Conservation (phyloP, 139 green algal genomes). For the Pleodorina starrii region DNA sequence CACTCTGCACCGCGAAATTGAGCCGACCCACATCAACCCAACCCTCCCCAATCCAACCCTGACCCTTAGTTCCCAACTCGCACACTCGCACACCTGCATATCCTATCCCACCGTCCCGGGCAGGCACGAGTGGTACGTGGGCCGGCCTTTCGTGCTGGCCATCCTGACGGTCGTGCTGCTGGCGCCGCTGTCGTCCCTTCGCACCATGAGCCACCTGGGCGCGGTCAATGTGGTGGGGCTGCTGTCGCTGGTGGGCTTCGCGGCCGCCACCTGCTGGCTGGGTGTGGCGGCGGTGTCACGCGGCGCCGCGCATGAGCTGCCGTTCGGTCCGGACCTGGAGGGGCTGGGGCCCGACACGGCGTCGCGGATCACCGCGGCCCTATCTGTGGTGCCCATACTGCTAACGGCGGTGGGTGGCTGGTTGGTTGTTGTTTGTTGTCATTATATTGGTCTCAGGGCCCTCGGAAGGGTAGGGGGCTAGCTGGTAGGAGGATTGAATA, state of each 20-base stretch:
- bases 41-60: too few relatives aligned
- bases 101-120: too few relatives aligned
- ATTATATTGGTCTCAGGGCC: too few relatives aligned
- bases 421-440: too few relatives aligned
- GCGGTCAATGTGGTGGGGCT: slow-evolving; percentile 56
- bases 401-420: slow-evolving; percentile 33
- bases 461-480: background rate
- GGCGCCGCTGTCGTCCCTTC: slow-evolving; percentile 20
- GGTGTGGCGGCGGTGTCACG: slow-evolving; percentile 11
- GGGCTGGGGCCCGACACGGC: slow-evolving; percentile 43
- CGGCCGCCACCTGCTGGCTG: slow-evolving; percentile 42
- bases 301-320: slow-evolving; percentile 16
- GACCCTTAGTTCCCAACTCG: too few relatives aligned
- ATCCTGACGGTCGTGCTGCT: background rate
- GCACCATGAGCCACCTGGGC: slow-evolving; percentile 39
- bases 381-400: slow-evolving; percentile 58
- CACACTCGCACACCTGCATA: too few relatives aligned
- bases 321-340: slow-evolving; percentile 25
- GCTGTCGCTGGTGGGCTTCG: slow-evolving; percentile 44
- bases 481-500: too few relatives aligned
- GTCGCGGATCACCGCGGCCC: slow-evolving; percentile 16
- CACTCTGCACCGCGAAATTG: too few relatives aligned
- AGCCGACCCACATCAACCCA: too few relatives aligned
- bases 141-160: slow-evolving; percentile 10
- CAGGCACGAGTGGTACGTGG: slow-evolving; percentile 2